phyloP scores from a whole-genome alignment of 2,329 filamentous ascomycete species.

The Hysterium pulicare region DNA sequence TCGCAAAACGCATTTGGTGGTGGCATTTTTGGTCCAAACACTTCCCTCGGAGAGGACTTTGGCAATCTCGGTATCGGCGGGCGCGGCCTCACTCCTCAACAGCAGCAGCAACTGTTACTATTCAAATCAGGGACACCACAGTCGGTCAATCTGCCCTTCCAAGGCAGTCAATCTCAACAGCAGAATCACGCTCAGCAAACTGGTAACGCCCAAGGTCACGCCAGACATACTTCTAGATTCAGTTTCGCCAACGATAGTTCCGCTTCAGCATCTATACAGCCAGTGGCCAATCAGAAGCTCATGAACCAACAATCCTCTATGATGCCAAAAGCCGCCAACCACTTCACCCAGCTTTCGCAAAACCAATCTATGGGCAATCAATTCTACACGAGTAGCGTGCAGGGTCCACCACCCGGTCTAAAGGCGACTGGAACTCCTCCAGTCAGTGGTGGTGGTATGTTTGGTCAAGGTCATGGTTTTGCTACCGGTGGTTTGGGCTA shows the following conservation, averaged over 20 bases:
- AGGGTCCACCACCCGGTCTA: conserved; percentile 88
- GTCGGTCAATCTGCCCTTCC: conserved; percentile 51
- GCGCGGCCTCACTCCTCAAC: conserved; percentile 76
- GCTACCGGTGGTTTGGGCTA: conserved; percentile 66
- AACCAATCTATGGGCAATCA: conserved; percentile 58
- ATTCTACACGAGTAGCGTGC: conserved; percentile 80
- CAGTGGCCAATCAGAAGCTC: conserved; percentile 72
- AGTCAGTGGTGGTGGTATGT: conserved; percentile 74
- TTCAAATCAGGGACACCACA: conserved; percentile 54
- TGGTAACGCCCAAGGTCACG: conserved; percentile 66
- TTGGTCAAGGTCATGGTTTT: conserved; percentile 83
- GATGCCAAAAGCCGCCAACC: conserved; percentile 58
- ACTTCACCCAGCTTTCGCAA: conserved; percentile 53
- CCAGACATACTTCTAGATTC: conserved; percentile 80
- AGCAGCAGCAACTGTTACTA: conserved; percentile 65
- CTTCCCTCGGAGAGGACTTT: conserved; percentile 36
- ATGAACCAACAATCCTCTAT: conserved; percentile 86
- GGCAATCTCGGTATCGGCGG: conserved; percentile 50
- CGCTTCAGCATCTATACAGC: conserved; percentile 64
- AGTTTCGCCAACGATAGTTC: conserved; percentile 77
- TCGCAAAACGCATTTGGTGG: conserved; percentile 61
- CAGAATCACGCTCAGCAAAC: conserved; percentile 48
- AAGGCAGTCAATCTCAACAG: conserved; percentile 46
- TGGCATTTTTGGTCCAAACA: conserved; percentile 31
- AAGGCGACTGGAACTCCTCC: conserved; percentile 95